Evolutionary conservation across 169 alveolate species (phyloP), one percentile per base, ranked within the genome.

Genomic region (Plasmodium fragile): DNA sequence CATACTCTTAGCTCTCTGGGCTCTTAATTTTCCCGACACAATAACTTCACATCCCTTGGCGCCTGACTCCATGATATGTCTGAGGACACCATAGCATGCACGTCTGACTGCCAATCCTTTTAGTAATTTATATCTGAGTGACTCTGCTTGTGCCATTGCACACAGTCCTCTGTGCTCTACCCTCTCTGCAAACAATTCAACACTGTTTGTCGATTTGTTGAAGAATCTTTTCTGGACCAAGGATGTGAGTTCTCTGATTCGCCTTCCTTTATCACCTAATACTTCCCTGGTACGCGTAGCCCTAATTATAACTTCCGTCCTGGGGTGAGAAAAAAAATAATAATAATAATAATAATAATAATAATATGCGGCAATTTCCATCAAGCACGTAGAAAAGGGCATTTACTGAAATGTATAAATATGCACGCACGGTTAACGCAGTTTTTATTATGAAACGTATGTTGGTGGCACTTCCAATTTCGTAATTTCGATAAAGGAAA

Each of bases 1-100:
- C 99, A 98, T 99, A 93, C 99, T 98, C 98, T 99, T 99, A 92
- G 99, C 99, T 96, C 99, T 99, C 97, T 99, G 99, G 77, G 99
- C 99, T 92, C 99, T 98, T 85, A 99, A 97, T 98, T 99, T 99
- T 18, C 99, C 99, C 82, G 99, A 98, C 92, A 99, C 99, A 93
- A 99, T 99, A 92, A 99, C 99, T 96, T 99, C 99, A 92, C 99
- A 99, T 77, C 99, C 99, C 97, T 98, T 97, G 94, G 99, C 99
- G 79, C 99, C 99, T 52, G 98, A 98, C 94, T 98, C 99, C 99
- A 99, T 99, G 71, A 99, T 99, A 95, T 96, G 98, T 94, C 99
- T 98, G 78, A 99, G 96, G 77, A 99, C 99, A 84, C 99, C 99
- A 95, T 99, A 99, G 92, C 99, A 99, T 80, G 99, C 99, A 75